These are phyloP conservation scores for Geosmithia putterillii DNA, from an alignment of 2,329 filamentous ascomycete genomes.

Conservation along the genomic window DNA sequence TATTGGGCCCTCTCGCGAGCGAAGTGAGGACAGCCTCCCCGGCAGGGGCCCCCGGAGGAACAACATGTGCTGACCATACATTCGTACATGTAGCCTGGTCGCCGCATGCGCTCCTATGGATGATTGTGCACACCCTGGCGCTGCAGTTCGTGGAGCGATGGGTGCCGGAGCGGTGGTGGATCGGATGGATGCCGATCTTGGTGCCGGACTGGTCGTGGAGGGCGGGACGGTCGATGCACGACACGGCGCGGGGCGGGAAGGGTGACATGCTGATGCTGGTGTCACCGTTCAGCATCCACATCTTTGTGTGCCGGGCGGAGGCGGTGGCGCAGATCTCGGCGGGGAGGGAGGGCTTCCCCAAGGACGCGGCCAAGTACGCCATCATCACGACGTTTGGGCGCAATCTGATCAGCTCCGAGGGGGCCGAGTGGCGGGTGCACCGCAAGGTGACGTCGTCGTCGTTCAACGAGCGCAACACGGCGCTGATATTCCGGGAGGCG, in stretches of 20 bases:
- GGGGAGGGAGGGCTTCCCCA: slow-evolving; percentile 56
- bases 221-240: slow-evolving; percentile 27
- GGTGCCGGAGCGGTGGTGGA: too few species aligned
- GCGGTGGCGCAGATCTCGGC: slow-evolving; percentile 53
- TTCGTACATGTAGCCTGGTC: slow-evolving; percentile 31
- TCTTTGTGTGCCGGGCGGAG: slow-evolving; percentile 52
- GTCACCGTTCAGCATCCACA: slow-evolving; percentile 36
- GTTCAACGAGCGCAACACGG: slow-evolving; percentile 68
- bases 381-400: slow-evolving; percentile 43
- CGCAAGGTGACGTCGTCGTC: slow-evolving; percentile 58
- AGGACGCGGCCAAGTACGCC: slow-evolving; percentile 20
- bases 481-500: slow-evolving; percentile 51
- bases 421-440: slow-evolving; percentile 57
- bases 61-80: too few species aligned
- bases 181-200: slow-evolving; percentile 40
- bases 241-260: slow-evolving; percentile 35
- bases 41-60: too few species aligned
- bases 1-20: neutral
- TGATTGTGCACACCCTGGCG: slow-evolving; percentile 40
- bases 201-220: slow-evolving; percentile 45
- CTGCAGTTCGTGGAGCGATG: too few species aligned
- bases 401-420: slow-evolving; percentile 62
- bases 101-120: slow-evolving; percentile 40
- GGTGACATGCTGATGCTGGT: slow-evolving; percentile 57
- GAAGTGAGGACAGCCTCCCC: too few species aligned